These are phyloP conservation scores for Fagus crenata DNA, from an alignment of 306 rosid species.

Conservation along the genomic window DNA sequence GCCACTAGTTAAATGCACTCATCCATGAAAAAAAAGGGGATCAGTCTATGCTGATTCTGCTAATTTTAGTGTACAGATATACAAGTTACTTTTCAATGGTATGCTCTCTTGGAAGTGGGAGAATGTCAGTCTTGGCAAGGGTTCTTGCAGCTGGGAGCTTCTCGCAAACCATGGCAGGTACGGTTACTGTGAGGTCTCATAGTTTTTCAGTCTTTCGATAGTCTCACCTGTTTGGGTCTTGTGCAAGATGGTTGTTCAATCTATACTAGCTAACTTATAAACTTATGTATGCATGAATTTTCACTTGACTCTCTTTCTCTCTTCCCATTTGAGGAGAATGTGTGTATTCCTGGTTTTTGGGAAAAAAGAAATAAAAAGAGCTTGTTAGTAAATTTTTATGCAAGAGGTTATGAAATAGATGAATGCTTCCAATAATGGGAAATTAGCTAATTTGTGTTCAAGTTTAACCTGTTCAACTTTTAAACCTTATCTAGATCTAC, in stretches of 20 bases:
- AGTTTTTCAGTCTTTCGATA: not conserved
- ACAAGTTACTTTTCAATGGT: conserved; percentile 37
- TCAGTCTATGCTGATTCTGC: conserved; percentile 2
- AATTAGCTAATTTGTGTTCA: not conserved
- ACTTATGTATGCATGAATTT: not conserved
- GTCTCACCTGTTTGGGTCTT: not conserved
- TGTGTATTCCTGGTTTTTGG: not conserved
- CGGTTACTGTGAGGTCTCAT: conserved; percentile 6
- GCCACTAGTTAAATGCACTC: too few relatives aligned
- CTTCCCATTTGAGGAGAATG: not conserved
- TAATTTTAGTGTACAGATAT: conserved; percentile 5
- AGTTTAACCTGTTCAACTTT: not conserved
- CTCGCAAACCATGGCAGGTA: conserved; percentile 64
- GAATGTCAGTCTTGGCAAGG: conserved; percentile 85
- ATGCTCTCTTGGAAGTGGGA: conserved; percentile 73
- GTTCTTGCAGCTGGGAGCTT: conserved; percentile 59
- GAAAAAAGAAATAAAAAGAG: not conserved
- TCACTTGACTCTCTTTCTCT: not conserved
- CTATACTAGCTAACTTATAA: not conserved
- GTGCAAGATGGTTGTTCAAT: not conserved
- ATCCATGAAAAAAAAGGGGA: too few relatives aligned
- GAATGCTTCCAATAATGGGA: not conserved
- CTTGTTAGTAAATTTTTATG: not conserved
- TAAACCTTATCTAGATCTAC: not conserved
- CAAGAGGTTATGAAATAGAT: not conserved